phyloP scores from a whole-genome alignment of 768 basidiomycete species.

The Tylopilus intermedius region DNA sequence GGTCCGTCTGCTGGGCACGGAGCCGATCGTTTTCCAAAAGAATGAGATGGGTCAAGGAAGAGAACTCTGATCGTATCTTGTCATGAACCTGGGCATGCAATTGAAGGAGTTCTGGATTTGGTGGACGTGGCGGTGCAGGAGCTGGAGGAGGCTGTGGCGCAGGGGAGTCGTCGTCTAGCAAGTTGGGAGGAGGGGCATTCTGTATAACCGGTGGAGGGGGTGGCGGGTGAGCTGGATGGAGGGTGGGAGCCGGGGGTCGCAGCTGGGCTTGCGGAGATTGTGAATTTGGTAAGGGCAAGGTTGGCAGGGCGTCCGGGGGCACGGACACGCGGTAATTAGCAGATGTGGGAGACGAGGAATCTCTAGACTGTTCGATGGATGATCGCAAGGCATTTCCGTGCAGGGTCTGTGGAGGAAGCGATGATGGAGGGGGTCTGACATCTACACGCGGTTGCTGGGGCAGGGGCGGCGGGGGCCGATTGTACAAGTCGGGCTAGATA shows the following conservation, averaged over 20 bases:
- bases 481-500: constrained; percentile 22
- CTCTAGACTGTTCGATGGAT: constrained; percentile 18
- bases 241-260: constrained; percentile 22
- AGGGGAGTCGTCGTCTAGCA: constrained; percentile 58
- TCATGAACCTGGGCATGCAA: constrained; percentile 75
- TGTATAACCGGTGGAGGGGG: constrained; percentile 13
- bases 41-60: constrained; percentile 62
- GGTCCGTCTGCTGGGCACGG: constrained; percentile 76
- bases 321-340: constrained; percentile 27
- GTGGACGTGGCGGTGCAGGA: constrained; percentile 70
- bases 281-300: constrained; percentile 23
- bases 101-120: constrained; percentile 82
- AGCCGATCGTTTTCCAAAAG: constrained; percentile 67
- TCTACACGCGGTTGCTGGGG: constrained; percentile 21
- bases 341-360: constrained; percentile 17
- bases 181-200: constrained; percentile 39
- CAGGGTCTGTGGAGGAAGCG: constrained; percentile 14
- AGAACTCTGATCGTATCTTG: constrained; percentile 67
- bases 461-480: constrained; percentile 37
- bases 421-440: constrained; percentile 23
- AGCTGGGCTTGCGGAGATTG: constrained; percentile 26
- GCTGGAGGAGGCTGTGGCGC: constrained; percentile 26
- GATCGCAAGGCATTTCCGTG: constrained; percentile 19
- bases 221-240: constrained; percentile 10
- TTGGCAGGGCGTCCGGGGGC: constrained; percentile 27